These are phyloP conservation scores for Cyclocybe aegerita DNA, from an alignment of 768 basidiomycete genomes.

Conservation along the genomic window DNA sequence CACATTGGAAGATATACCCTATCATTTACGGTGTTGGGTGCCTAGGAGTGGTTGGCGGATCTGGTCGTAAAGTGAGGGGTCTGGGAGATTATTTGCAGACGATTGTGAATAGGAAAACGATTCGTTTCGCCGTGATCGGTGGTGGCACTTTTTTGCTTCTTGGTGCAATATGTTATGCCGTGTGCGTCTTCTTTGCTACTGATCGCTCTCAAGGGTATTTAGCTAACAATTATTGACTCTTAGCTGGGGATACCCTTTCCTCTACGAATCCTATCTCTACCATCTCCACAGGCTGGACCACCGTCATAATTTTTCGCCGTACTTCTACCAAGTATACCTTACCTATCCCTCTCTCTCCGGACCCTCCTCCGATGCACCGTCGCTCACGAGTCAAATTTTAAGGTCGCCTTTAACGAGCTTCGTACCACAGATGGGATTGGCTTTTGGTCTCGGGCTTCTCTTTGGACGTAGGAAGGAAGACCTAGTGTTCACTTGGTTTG, in stretches of 20 bases:
- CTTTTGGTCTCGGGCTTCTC: constrained; percentile 70
- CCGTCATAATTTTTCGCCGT: constrained; percentile 97
- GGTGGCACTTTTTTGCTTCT: constrained; percentile 65
- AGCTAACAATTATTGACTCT: background rate
- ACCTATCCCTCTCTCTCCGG: constrained; percentile 55
- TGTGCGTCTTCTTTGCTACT: constrained; percentile 28
- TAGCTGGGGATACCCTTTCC: constrained; percentile 94
- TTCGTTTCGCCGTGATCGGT: constrained; percentile 71
- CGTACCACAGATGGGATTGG: constrained; percentile 75
- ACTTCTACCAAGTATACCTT: constrained; percentile 94
- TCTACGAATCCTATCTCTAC: constrained; percentile 91
- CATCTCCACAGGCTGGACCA: constrained; percentile 91
- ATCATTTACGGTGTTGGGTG: constrained; percentile 86
- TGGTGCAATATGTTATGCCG: constrained; percentile 62
- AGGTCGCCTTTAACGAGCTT: constrained; percentile 82
- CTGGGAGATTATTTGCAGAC: constrained; percentile 32
- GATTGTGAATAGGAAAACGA: constrained; percentile 47
- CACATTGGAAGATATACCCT: constrained; percentile 98
- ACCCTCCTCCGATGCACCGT: constrained; percentile 13
- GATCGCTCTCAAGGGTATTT: background rate
- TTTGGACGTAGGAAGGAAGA: constrained; percentile 60
- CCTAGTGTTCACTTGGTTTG: constrained; percentile 83
- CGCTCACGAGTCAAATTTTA: constrained; percentile 43
- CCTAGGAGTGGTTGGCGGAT: constrained; percentile 49
- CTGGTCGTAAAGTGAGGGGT: constrained; percentile 8